Conservation (phyloP, 2,329 filamentous ascomycete species). For the Macrophomina tecta region DNA sequence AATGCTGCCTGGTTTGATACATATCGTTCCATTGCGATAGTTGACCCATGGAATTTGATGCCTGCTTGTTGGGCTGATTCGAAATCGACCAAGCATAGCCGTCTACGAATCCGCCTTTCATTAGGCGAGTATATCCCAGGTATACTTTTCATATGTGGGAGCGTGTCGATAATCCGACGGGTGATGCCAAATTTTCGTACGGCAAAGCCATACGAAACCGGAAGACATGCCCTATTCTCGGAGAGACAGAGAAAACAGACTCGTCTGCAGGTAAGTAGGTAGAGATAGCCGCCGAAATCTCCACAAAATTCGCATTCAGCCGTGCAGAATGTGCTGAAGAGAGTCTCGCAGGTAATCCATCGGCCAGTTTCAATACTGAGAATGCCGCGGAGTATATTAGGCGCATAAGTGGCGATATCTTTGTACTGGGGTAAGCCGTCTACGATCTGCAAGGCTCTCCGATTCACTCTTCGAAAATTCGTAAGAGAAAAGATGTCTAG, state of each 20-base stretch:
- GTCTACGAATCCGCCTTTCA: slow-evolving; percentile 19
- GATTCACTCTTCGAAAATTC: slow-evolving; percentile 46
- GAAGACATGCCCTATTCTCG: slow-evolving; percentile 38
- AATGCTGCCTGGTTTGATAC: slow-evolving; percentile 7
- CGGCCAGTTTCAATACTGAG: slow-evolving; percentile 42
- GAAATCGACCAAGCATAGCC: slow-evolving; percentile 28
- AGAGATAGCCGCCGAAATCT: slow-evolving; percentile 48
- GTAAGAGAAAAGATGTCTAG: slow-evolving; percentile 44
- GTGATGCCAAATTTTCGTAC: slow-evolving; percentile 29
- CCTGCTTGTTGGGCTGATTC: slow-evolving; percentile 29
- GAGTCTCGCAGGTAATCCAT: slow-evolving; percentile 38
- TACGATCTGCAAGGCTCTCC: slow-evolving; percentile 43
- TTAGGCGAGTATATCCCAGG: slow-evolving; percentile 33
- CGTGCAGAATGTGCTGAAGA: slow-evolving; percentile 44
- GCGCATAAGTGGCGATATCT: slow-evolving; percentile 40
- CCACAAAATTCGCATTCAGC: slow-evolving; percentile 44
- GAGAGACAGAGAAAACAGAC: slow-evolving; percentile 46
- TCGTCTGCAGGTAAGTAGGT: slow-evolving; percentile 47
- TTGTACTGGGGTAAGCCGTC: slow-evolving; percentile 47
- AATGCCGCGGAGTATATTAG: slow-evolving; percentile 42
- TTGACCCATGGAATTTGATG: slow-evolving; percentile 31
- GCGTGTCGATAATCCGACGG: slow-evolving; percentile 17
- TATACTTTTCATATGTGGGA: slow-evolving; percentile 30
- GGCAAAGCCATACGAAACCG: slow-evolving; percentile 29
- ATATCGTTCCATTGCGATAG: slow-evolving; percentile 29